A percentile compares a stretch with the other conserved stretches of the same genome.
Conservation (phyloP, 1,139 yeast genomes). For the Hansenula lynferdii region DNA sequence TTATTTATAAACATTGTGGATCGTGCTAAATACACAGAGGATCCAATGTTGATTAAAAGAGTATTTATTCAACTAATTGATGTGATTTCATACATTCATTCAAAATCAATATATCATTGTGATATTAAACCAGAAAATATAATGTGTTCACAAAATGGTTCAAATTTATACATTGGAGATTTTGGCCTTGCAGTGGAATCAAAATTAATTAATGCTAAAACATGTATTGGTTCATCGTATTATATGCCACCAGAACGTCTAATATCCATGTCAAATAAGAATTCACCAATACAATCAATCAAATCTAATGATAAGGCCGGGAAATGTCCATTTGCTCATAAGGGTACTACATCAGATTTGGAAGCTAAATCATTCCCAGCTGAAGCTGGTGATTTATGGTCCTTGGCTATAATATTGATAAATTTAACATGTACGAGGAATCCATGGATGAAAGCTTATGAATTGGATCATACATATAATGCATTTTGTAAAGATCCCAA, state of each 20-base stretch:
- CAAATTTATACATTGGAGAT: conserved; percentile 65
- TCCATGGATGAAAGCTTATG: conserved; percentile 86
- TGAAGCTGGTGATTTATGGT: conserved; percentile 82
- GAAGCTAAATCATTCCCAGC: conserved; percentile 42
- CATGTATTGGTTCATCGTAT: conserved; percentile 82
- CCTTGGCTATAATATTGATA: conserved; percentile 74
- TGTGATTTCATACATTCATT: conserved; percentile 67
- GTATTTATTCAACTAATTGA: conserved; percentile 75
- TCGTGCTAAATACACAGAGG: conserved; percentile 43
- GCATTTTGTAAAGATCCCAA: conserved; percentile 40
- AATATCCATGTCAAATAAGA: conserved; percentile 33
- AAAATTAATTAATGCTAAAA: conserved; percentile 56
- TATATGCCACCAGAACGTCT: conserved; percentile 94
- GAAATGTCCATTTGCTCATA: conserved; percentile 23
- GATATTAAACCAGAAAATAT: conserved; percentile 91
- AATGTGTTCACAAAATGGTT: conserved; percentile 58
- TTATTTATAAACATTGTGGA: conserved; percentile 78
- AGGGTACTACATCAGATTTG: conserved; percentile 5
- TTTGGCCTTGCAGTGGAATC: conserved; percentile 78
- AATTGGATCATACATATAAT: conserved; percentile 53
- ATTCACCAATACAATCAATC: conserved; percentile 5
- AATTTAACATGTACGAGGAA: conserved; percentile 81
- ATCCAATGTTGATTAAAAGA: conserved; percentile 54
- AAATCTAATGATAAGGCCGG: background rate
- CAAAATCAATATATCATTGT: conserved; percentile 70